Base-by-base conservation (phyloP, 306 rosid species). In the Prinsepia uniflora region DNA sequence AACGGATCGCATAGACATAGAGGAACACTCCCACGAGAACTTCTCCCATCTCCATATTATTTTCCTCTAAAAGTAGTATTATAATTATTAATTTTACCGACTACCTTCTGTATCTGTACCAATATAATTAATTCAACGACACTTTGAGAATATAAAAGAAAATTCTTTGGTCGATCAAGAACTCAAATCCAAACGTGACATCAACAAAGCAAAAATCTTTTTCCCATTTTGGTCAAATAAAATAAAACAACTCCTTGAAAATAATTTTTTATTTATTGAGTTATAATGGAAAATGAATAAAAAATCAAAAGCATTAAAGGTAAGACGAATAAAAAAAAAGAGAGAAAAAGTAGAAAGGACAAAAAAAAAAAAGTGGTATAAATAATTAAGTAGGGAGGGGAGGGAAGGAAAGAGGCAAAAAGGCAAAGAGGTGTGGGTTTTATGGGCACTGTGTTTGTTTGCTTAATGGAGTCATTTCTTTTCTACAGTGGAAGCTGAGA, bases 391-490 rank as follows among this genome's bases (percentile, higher is more conserved):
- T 46, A 41, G 10, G 49, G 13, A 30, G 30, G 30, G 30, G 2
- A n/a, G n/a, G 41, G 41, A 19, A 30, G 3, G 36, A 2, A 30
- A 30, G 36, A 30, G 36, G 55, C 24, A 30, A 49, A 49, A 30
- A 17, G 50, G 47, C 62, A 54, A 12, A 42, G 45, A 12, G 49
- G 9, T 34, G 61, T 46, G 57, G 70, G 57, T 45, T 17, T 52
- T 19, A 19, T 40, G 24, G 34, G 30, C 0, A 17, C 15, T 2
- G 17, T 54, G 56, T 12, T 63, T 66, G 73, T 78, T 82, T 84
- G 72, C 89, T 78, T 80, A 78, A 78, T 69, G 62, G 45, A 44
- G 65, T 78, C 48, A 42, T 24, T 53, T 59, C 71, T 73, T 17
- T 36, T 55, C 42, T 17, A n/a, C 65, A 44, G 55, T 52, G 59